phyloP scores from a whole-genome alignment of 2,329 filamentous ascomycete species.

The Neurospora sp. region DNA sequence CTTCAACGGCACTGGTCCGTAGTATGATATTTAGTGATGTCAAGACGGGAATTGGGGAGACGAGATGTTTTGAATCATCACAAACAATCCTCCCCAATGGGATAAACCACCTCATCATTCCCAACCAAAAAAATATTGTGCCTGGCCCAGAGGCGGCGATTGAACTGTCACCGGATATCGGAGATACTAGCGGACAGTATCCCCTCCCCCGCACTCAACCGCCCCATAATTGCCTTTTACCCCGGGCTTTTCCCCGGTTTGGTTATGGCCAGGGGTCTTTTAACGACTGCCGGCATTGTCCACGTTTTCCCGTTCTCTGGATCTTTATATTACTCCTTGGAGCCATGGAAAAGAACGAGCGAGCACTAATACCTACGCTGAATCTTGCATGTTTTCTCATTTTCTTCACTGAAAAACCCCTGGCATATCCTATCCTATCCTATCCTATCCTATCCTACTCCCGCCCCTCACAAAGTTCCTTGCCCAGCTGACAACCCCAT shows the following conservation, averaged over 20 bases:
- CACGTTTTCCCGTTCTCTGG: background rate
- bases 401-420: too few relatives aligned
- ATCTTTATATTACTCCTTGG: background rate
- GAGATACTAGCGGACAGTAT: background rate
- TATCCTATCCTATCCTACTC: too few relatives aligned
- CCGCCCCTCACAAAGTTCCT: too few relatives aligned
- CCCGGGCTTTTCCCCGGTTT: background rate
- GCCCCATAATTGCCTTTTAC: background rate
- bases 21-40: background rate
- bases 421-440: too few relatives aligned
- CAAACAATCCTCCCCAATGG: background rate
- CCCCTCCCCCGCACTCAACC: background rate
- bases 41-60: background rate
- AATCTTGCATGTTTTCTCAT: too few relatives aligned
- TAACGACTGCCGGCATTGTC: background rate
- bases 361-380: too few relatives aligned
- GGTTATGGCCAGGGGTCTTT: background rate
- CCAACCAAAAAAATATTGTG: background rate
- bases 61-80: background rate
- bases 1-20: background rate
- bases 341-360: too few relatives aligned
- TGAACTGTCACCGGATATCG: background rate
- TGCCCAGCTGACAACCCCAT: background rate
- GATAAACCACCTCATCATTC: background rate
- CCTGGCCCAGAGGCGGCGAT: background rate